These are phyloP conservation scores for Blastobotrys ciferrii DNA, from an alignment of 1,139 yeast species.

Conservation along the genomic window DNA sequence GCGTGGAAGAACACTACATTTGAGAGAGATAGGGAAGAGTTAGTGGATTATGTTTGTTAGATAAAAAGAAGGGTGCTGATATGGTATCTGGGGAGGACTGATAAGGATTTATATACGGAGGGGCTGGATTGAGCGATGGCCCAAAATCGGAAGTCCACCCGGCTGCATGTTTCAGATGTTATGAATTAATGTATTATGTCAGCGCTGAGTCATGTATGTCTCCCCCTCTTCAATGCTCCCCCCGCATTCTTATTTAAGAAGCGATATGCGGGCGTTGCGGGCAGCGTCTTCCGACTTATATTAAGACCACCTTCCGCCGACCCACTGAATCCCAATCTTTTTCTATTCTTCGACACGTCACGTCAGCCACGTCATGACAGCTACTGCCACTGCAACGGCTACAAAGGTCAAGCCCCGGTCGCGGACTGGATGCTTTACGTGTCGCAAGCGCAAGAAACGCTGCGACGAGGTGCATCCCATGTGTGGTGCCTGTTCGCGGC, in stretches of 20 bases:
- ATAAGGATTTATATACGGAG: too few relatives aligned
- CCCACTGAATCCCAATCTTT: too few relatives aligned
- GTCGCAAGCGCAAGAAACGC: slow-evolving; percentile 68
- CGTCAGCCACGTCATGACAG: background rate
- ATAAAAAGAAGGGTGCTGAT: too few relatives aligned
- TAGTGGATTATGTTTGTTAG: too few relatives aligned
- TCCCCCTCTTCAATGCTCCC: background rate
- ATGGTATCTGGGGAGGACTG: too few relatives aligned
- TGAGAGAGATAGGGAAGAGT: too few relatives aligned
- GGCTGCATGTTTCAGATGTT: background rate
- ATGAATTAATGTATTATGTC: background rate
- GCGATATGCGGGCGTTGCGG: background rate
- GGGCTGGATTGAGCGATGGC: background rate
- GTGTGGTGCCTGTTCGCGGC: slow-evolving; percentile 58
- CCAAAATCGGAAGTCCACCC: background rate
- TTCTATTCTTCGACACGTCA: background rate
- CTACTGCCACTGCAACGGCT: slow-evolving; percentile 4
- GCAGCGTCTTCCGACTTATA: background rate
- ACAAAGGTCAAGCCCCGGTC: slow-evolving; percentile 25
- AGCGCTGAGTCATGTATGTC: background rate
- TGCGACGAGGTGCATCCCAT: slow-evolving; percentile 64
- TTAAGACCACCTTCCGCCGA: background rate
- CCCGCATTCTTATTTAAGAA: background rate
- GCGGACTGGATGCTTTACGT: slow-evolving; percentile 65
- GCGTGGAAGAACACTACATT: too few relatives aligned